Evolutionary conservation across 140 eudicot genomes (phyloP), one percentile per base, ranked within the genome.

Genomic region (Oenanthe javanica): DNA sequence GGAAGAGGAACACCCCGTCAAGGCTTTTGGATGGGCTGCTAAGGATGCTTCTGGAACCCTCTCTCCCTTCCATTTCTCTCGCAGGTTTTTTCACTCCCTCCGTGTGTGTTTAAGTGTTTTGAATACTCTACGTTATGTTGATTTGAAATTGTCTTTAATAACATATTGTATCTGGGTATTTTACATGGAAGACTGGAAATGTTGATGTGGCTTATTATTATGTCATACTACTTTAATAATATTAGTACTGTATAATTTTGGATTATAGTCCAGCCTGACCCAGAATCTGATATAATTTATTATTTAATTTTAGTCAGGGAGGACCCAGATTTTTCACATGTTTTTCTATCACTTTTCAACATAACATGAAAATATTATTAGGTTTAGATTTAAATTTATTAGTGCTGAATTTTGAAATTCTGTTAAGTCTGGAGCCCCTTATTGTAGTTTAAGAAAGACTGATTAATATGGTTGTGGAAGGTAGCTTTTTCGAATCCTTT

Each of bases 21-120:
- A 79, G 64, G 83, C 83, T 52, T 80, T 70, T 38, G 83, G 83
- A 9, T 80, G 71, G 78, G 83, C 83, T 50, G 83, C 78, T 0
- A 80, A 15, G 27, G 83, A 80, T 11, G 0, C 66, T 18, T 80
- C 83, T 80, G 83, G 83, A n/a, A 50, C 51, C 4, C 64, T 80
- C 21, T 80, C 78, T 18, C 83, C 83, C 11, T 80, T 69, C 72
- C 11, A 70, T 9, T 80, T 80, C 71, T 80, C 83, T 19, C 66
- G 77, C 67, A 80, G 83, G 83, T 11, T 16, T 0, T 42, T 42
- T 43, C 12, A 59, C 6, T 61, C 1, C n/a, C 0, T 42, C 10
- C 6, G 16, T 63, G 3, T 25, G 54, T 43, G 16, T 19, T 1
- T 21, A n/a, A n/a, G 18, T 8, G 3, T 14, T 9, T 47, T 75